phyloP scores from a whole-genome alignment of 108 stramenopile species.

The Parmales sp. region DNA sequence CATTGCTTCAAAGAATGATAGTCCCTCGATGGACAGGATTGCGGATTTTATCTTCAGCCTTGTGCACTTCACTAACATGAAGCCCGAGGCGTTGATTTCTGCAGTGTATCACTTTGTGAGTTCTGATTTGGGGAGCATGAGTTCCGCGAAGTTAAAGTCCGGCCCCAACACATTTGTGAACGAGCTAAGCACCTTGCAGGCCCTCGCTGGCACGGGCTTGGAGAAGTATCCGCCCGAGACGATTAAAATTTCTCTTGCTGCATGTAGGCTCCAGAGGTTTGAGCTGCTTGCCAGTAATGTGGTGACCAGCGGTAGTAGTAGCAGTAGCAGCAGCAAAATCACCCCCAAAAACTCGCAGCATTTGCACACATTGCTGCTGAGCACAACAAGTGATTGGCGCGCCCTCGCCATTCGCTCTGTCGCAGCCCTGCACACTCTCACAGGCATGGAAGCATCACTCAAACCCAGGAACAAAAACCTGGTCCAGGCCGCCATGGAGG shows the following conservation, averaged over 20 bases:
- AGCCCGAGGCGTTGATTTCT: too few species aligned
- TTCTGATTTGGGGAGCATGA: too few species aligned
- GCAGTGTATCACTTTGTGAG: too few species aligned
- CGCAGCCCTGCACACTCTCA: constrained; percentile 57
- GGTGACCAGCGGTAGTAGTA: constrained; percentile 4
- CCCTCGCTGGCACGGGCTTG: background rate
- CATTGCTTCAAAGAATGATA: too few species aligned
- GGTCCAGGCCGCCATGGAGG: constrained; percentile 40
- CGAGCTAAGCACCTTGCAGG: too few species aligned
- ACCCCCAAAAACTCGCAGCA: constrained; percentile 31
- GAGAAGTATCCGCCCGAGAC: constrained; percentile 15
- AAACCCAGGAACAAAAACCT: background rate
- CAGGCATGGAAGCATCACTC: constrained; percentile 27
- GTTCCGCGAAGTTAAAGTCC: too few species aligned
- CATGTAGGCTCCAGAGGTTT: constrained; percentile 52
- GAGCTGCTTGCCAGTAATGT: constrained; percentile 38
- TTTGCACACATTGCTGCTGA: constrained; percentile 45
- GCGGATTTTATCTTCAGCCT: too few species aligned
- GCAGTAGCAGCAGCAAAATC: background rate
- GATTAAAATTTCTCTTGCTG: constrained; percentile 48
- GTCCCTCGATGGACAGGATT: too few species aligned
- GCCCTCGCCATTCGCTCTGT: constrained; percentile 68
- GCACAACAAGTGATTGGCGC: constrained; percentile 65
- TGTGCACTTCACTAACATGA: too few species aligned
- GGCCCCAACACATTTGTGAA: too few species aligned